Evolutionary conservation across 768 basidiomycete genomes (phyloP).

Genomic region (Hypholoma sublateritium): DNA sequence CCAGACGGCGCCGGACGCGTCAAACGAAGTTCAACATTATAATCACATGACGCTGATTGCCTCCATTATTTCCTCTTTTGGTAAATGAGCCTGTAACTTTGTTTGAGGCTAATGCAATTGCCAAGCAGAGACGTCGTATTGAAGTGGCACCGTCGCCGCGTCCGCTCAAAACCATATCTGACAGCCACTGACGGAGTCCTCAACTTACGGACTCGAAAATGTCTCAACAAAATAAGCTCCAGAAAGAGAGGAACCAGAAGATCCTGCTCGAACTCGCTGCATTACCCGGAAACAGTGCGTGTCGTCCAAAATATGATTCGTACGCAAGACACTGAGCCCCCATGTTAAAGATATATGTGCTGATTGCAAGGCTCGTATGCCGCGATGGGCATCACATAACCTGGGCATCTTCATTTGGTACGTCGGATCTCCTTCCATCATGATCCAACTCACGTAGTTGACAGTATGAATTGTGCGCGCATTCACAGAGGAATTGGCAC

Average conservation of each 20-base stretch:
- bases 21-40: conserved; percentile 6
- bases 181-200: background rate
- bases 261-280: conserved; percentile 65
- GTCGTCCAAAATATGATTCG: too few species aligned
- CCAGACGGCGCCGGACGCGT: too few species aligned
- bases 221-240: conserved; percentile 52
- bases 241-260: conserved; percentile 65
- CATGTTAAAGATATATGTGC: conserved; percentile 73
- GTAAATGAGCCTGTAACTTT: conserved; percentile 9
- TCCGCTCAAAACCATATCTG: background rate
- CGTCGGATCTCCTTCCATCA: conserved; percentile 10
- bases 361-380: conserved; percentile 85
- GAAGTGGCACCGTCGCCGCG: background rate
- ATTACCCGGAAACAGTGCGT: conserved; percentile 80
- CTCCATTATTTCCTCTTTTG: conserved; percentile 10
- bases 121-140: background rate
- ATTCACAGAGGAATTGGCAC: conserved; percentile 95
- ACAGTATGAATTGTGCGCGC: conserved; percentile 82
- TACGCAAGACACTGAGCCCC: background rate
- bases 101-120: background rate
- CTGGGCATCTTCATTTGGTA: conserved; percentile 89
- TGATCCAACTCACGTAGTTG: conserved; percentile 5
- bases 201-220: conserved; percentile 19
- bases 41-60: conserved; percentile 23
- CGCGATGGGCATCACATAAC: conserved; percentile 88